These are phyloP conservation scores for Salix koriyanagi DNA, from an alignment of 345 rosid genomes.

Conservation along the genomic window DNA sequence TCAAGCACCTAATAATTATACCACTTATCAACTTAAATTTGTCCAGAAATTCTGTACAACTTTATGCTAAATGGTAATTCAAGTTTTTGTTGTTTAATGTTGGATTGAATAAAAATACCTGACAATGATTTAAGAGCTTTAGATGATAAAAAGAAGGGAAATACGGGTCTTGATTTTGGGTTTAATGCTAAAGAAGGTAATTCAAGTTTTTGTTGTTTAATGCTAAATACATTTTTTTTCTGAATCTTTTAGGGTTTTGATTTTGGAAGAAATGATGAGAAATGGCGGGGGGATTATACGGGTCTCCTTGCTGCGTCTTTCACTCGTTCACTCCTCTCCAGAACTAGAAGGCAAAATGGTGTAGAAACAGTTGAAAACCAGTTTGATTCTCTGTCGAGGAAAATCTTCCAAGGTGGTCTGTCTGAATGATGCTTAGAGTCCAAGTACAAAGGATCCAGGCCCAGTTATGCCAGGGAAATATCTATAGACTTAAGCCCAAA, in stretches of 20 bases:
- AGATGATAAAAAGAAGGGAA: background rate
- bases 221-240: conserved; percentile 28
- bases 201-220: background rate
- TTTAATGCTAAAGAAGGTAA: no score
- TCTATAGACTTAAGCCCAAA: background rate
- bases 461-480: background rate
- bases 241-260: background rate
- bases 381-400: background rate
- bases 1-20: no score
- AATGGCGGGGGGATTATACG: background rate
- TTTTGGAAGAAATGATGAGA: background rate
- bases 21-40: no score
- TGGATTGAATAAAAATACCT: background rate
- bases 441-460: background rate
- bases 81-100: background rate
- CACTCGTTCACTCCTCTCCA: background rate
- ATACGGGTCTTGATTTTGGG: no score
- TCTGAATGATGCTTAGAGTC: no score
- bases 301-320: background rate
- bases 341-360: background rate
- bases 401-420: background rate
- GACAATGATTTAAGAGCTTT: background rate
- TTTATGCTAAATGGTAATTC: no score
- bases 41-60: background rate
- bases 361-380: background rate